A percentile compares a stretch with the other conserved stretches of the same genome.
These are phyloP conservation scores for Colletotrichum melonis DNA, from an alignment of 2,329 filamentous ascomycete genomes.

Conservation along the genomic window DNA sequence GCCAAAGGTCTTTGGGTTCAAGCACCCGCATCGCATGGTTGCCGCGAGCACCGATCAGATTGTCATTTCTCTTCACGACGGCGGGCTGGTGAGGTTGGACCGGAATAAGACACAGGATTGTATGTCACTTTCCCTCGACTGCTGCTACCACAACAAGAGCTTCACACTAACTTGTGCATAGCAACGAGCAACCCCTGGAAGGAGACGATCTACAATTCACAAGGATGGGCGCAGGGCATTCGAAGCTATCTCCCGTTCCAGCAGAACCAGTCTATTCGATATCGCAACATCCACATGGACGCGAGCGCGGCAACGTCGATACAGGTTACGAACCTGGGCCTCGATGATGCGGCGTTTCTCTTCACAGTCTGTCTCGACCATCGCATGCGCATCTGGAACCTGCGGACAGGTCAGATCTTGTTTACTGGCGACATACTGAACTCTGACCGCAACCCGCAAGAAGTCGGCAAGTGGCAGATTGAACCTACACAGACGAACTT, in stretches of 20 bases:
- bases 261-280: constrained; percentile 70
- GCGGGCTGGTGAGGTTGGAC: constrained; percentile 78
- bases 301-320: constrained; percentile 74
- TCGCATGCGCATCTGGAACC: constrained; percentile 88
- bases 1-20: constrained; percentile 80
- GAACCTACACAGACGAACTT: constrained; percentile 83
- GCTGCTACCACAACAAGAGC: not conserved
- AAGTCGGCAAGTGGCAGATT: constrained; percentile 79
- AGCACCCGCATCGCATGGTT: constrained; percentile 83
- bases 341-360: constrained; percentile 63
- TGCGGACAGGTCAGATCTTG: constrained; percentile 81
- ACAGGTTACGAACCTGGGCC: constrained; percentile 62
- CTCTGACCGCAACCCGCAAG: constrained; percentile 72
- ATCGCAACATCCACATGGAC: constrained; percentile 74
- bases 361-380: constrained; percentile 93
- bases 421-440: constrained; percentile 83
- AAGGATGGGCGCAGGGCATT: constrained; percentile 76
- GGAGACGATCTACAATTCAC: constrained; percentile 79
- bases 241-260: constrained; percentile 75
- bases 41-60: constrained; percentile 80
- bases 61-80: constrained; percentile 84
- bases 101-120: constrained; percentile 62
- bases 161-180: constrained; percentile 40
- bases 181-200: constrained; percentile 65
- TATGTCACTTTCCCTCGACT: constrained; percentile 45